Evolutionary conservation across 495 filamentous ascomycete genomes (phyloP).

Genomic region (Rhypophila decipiens): DNA sequence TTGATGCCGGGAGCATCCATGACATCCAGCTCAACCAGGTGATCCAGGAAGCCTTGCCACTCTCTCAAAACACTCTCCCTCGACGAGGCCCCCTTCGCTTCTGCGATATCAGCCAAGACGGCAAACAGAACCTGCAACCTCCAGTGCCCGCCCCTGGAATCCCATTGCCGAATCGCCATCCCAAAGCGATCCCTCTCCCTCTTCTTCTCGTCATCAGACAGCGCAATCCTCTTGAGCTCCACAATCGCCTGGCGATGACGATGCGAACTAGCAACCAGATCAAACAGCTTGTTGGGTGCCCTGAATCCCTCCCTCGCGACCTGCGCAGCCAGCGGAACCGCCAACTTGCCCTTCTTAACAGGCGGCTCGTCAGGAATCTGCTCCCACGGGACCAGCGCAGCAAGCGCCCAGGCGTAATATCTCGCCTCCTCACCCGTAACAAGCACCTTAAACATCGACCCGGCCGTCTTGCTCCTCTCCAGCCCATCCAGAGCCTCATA

Average conservation of each 20-base stretch:
- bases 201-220: conserved; percentile 23
- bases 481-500: conserved; percentile 47
- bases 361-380: conserved; percentile 41
- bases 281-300: conserved; percentile 62
- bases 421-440: conserved; percentile 51
- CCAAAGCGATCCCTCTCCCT: conserved; percentile 51
- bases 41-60: conserved; percentile 52
- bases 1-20: conserved; percentile 48
- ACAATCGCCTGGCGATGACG: conserved; percentile 54
- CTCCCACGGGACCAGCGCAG: conserved; percentile 71
- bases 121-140: conserved; percentile 64
- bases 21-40: conserved; percentile 45
- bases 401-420: conserved; percentile 71
- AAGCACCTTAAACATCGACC: conserved; percentile 47
- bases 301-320: conserved; percentile 73
- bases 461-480: conserved; percentile 40
- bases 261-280: conserved; percentile 59
- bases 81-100: conserved; percentile 21
- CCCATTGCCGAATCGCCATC: conserved; percentile 74
- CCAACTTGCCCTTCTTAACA: conserved; percentile 35
- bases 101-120: conserved; percentile 58
- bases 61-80: conserved; percentile 29
- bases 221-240: conserved; percentile 46
- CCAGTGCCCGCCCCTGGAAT: conserved; percentile 58
- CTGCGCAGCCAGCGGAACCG: conserved; percentile 44